These are phyloP conservation scores for Cyclospora cayetanensis DNA, from an alignment of 169 alveolate species.

Conservation along the genomic window DNA sequence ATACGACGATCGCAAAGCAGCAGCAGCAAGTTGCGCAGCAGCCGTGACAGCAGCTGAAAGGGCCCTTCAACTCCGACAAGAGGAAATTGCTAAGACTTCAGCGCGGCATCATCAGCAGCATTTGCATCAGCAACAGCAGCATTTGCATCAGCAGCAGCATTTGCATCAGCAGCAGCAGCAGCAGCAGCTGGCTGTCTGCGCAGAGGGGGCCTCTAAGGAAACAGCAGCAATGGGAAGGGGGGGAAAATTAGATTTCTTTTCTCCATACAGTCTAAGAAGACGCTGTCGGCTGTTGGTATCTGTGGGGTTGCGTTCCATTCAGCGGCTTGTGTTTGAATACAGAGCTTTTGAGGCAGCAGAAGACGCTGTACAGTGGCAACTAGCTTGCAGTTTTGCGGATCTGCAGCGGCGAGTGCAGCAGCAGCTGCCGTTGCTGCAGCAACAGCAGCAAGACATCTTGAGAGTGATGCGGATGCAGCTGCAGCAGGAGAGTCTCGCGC, in stretches of 20 bases:
- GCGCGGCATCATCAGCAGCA: neutral
- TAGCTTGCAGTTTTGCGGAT: neutral
- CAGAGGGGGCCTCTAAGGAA: neutral
- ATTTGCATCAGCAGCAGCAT: neutral
- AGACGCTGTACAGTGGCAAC: neutral
- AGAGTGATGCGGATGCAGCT: neutral
- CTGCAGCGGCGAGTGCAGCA: neutral
- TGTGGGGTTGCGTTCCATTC: neutral
- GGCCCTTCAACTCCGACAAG: too few species aligned
- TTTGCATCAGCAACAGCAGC: constrained; percentile 8
- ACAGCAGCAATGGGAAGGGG: too few species aligned
- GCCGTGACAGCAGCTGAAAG: constrained; percentile 20
- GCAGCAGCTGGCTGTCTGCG: constrained; percentile 18
- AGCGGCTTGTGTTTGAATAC: neutral
- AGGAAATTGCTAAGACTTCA: too few species aligned
- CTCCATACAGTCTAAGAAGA: neutral
- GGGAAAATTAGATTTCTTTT: too few species aligned
- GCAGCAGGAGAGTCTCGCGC: neutral
- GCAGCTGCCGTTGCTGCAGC: constrained; percentile 7
- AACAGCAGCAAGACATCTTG: neutral
- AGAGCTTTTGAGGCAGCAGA: neutral
- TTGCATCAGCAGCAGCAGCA: neutral
- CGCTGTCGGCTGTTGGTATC: neutral
- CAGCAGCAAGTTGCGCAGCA: neutral
- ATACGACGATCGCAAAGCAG: neutral